A percentile compares a stretch with the other conserved stretches of the same genome.
Evolutionary conservation across 306 rosid genomes (phyloP).

Genomic region (Datisca glomerata): DNA sequence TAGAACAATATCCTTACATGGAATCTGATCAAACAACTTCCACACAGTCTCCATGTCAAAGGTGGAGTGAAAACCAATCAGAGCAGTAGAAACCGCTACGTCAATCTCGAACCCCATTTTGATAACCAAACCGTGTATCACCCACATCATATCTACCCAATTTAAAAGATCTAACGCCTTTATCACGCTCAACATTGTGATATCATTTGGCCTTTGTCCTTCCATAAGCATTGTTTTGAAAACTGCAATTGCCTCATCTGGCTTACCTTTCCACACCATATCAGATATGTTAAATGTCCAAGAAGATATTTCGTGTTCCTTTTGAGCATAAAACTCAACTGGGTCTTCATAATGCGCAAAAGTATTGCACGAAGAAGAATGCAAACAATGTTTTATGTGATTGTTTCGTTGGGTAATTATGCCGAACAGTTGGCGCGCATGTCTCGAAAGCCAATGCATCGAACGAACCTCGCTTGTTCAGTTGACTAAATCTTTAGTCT

Average conservation of each 20-base stretch:
- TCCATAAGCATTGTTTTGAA: constrained; percentile 10
- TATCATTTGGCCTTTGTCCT: constrained; percentile 9
- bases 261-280: constrained; percentile 11
- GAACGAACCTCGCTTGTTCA: not conserved
- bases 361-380: not conserved
- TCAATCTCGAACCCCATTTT: constrained; percentile 13
- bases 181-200: constrained; percentile 9
- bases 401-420: not conserved
- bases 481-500: not conserved
- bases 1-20: constrained; percentile 11
- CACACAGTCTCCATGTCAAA: constrained; percentile 10
- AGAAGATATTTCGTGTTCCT: constrained; percentile 1
- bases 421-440: constrained; percentile 7
- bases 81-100: constrained; percentile 9
- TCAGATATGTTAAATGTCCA: constrained; percentile 10
- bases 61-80: constrained; percentile 9
- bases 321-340: constrained; percentile 5
- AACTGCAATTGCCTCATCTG: constrained; percentile 6
- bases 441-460: constrained; percentile 2
- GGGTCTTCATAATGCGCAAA: constrained; percentile 6
- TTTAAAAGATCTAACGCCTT: constrained; percentile 7
- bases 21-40: constrained; percentile 13
- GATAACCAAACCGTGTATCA: constrained; percentile 8
- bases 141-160: constrained; percentile 6
- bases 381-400: not conserved